Evolutionary conservation across 768 basidiomycete genomes (phyloP).

Genomic region (Nidula microcarpa): DNA sequence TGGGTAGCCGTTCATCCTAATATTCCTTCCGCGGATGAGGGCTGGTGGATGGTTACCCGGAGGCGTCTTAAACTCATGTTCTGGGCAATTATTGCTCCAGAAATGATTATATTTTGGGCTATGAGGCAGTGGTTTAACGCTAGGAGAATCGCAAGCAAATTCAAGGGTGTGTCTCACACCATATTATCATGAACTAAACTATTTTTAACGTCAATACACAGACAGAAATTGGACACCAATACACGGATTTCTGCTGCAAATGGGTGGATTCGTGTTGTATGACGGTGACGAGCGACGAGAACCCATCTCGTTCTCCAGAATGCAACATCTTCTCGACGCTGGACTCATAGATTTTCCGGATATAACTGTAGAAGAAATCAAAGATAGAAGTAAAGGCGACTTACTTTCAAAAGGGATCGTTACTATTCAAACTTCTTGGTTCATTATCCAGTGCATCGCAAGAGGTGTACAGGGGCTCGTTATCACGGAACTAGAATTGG

Average conservation of each 20-base stretch:
- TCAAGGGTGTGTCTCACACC: not conserved
- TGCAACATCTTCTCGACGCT: not conserved
- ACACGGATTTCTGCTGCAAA: not conserved
- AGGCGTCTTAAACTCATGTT: constrained; percentile 1
- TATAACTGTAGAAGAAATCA: not conserved
- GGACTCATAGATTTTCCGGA: not conserved
- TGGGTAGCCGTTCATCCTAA: constrained; percentile 1
- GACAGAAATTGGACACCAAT: not conserved
- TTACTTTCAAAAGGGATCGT: not conserved
- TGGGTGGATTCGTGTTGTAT: constrained; percentile 1
- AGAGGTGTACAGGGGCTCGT: not conserved
- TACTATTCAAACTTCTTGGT: not conserved
- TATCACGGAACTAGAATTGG: not conserved
- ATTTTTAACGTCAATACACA: not conserved
- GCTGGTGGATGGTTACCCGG: not conserved
- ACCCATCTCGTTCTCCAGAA: not conserved
- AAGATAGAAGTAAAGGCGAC: constrained; percentile 2
- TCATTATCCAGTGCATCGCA: not conserved
- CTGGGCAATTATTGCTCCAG: constrained; percentile 1
- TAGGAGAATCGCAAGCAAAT: not conserved
- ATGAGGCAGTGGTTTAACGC: constrained; percentile 1
- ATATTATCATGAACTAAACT: not conserved
- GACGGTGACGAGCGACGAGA: not conserved
- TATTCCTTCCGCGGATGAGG: not conserved
- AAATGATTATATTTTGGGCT: constrained; percentile 1